These are phyloP conservation scores for Arthroderma sp. DNA, from an alignment of 2,329 filamentous ascomycete species.

Conservation along the genomic window DNA sequence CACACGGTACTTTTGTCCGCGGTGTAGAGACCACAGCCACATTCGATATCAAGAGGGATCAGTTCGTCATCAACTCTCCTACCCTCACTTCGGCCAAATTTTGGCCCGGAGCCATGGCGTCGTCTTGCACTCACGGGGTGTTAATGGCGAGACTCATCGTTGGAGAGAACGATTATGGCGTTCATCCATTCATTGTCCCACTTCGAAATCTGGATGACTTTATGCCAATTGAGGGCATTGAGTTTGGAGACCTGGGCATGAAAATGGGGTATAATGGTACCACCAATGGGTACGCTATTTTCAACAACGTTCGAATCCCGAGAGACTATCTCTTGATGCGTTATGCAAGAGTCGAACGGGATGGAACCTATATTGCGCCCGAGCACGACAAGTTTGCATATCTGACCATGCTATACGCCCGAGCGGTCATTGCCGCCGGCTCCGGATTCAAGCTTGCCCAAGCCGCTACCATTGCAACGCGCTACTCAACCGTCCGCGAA, in stretches of 20 bases:
- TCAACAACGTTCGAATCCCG: slow-evolving; percentile 22
- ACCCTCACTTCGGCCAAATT: slow-evolving; percentile 18
- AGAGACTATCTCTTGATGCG: slow-evolving; percentile 19
- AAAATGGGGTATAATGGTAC: slow-evolving; percentile 16
- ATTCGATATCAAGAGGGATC: slow-evolving; percentile 16
- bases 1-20: slow-evolving; percentile 19
- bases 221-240: slow-evolving; percentile 14
- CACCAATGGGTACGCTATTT: slow-evolving; percentile 24
- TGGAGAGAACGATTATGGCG: slow-evolving; percentile 15
- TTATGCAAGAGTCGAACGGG: slow-evolving; percentile 15
- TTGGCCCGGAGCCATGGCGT: slow-evolving; percentile 19
- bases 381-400: slow-evolving; percentile 21
- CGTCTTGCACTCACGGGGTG: slow-evolving; percentile 17
- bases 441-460: slow-evolving; percentile 18
- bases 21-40: slow-evolving; percentile 22
- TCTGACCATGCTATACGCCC: slow-evolving; percentile 20
- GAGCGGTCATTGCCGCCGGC: slow-evolving; percentile 16
- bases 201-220: slow-evolving; percentile 16
- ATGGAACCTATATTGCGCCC: slow-evolving; percentile 17
- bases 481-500: slow-evolving; percentile 15
- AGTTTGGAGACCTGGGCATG: slow-evolving; percentile 18
- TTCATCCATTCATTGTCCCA: slow-evolving; percentile 19
- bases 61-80: slow-evolving; percentile 20
- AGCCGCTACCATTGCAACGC: slow-evolving; percentile 22
- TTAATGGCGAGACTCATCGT: slow-evolving; percentile 20